Base-by-base conservation (phyloP, 164 flowering plant genomes). In the Platanus orientalis region DNA sequence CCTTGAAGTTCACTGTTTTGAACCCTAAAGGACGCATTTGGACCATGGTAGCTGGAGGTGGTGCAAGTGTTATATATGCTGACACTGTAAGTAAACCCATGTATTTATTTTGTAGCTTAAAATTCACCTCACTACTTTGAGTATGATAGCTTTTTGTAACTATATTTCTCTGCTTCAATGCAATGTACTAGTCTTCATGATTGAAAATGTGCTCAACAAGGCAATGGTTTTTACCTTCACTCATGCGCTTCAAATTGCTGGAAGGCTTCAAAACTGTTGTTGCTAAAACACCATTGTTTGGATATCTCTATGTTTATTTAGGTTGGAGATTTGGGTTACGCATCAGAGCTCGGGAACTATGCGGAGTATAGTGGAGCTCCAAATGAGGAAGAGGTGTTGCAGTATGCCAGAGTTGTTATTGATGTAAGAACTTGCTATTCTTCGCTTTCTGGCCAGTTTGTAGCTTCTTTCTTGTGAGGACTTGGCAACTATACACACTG, bases 41-140 rank as follows among this genome's bases (percentile, higher is more conserved):
- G 98, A 92, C 98, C 0, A 92, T 92, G 98, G 98, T 92, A 14
- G 98, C 98, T 71, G 98, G 98, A 75, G 98, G 98, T 53, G 96
- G 98, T 65, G 96, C 96, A 13, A 92, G 96, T 76, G 96, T 92
- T 6, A 92, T 92, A 48, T 92, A 92, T 81, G 96, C 98, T 16
- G 98, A 89, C 65, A 89, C 98, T 28, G 97, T 92, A 64, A 75
- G 88, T 71, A n/a, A 28, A 58, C 4, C 9, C 14, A 7, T 26
- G 32, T 23, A 10, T 40, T 25, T n/a, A n/a, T 10, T 23, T 57
- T 40, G 19, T 23, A 14, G 34, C 26, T 24, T 12, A 36, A 36
- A 36, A 3, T 36, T 36, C 9, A 36, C 42, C 12, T 10, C 12
- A 10, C 9, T 36, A 7, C 42, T 36, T 7, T 7, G 5, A 7